Conservation (phyloP, 352 stramenopile genomes). For the Thraustochytrium striatum region DNA sequence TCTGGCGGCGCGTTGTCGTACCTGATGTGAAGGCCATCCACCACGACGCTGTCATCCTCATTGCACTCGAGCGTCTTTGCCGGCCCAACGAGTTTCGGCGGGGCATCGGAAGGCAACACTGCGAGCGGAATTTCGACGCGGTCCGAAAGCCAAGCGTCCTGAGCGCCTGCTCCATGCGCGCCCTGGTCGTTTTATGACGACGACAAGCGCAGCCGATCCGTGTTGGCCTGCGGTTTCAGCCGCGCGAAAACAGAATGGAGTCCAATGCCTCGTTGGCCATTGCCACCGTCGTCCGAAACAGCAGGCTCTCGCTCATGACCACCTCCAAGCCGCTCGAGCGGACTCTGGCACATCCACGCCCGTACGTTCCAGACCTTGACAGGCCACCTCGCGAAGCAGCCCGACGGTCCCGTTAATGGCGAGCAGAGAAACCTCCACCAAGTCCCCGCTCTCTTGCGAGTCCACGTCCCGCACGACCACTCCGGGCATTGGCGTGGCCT, state of each 20-base stretch:
- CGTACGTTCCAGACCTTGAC: background rate
- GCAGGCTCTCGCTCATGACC: background rate
- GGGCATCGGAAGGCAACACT: too few relatives aligned
- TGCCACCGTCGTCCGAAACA: background rate
- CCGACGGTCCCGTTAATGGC: background rate
- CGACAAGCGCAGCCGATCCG: too few relatives aligned
- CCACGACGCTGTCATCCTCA: background rate
- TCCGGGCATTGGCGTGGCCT: background rate
- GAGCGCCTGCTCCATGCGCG: background rate
- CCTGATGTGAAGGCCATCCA: background rate
- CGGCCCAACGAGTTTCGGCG: too few relatives aligned
- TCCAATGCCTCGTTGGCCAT: background rate
- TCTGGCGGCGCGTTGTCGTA: background rate
- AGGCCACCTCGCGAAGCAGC: background rate
- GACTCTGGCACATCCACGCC: background rate
- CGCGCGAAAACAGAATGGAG: too few relatives aligned
- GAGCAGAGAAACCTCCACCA: background rate
- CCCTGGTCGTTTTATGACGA: background rate
- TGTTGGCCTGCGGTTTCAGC: too few relatives aligned
- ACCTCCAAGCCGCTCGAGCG: background rate
- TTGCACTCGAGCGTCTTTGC: background rate
- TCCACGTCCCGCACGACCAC: slow-evolving; percentile 7
- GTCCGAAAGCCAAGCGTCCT: too few relatives aligned
- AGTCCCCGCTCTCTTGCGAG: background rate
- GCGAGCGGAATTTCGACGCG: too few relatives aligned